Evolutionary conservation across 2,329 filamentous ascomycete species (phyloP).

Genomic region (Fusarium coicis): DNA sequence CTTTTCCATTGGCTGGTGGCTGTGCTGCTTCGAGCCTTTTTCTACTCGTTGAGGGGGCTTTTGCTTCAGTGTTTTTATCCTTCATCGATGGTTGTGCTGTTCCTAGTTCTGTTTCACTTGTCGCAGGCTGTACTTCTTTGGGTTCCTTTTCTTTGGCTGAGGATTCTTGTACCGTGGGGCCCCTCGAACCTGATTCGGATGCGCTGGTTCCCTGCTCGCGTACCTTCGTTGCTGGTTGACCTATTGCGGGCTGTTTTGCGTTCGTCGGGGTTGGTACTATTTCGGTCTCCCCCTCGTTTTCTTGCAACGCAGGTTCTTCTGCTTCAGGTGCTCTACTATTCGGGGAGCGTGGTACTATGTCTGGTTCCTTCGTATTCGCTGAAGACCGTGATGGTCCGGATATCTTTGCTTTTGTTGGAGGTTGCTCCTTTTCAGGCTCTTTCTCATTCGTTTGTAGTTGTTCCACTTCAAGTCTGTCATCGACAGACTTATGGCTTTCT

Average conservation of each 20-base stretch:
- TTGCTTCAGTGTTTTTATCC: background rate
- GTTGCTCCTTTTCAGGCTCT: background rate
- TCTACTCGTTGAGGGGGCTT: background rate
- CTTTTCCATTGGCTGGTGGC: background rate
- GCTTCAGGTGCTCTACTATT: background rate
- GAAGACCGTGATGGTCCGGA: background rate
- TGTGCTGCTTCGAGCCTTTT: background rate
- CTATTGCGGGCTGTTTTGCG: background rate
- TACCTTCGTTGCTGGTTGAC: background rate
- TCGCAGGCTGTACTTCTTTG: background rate
- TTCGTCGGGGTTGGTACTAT: background rate
- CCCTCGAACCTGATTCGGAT: background rate
- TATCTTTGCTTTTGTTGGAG: background rate
- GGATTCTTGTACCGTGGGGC: background rate
- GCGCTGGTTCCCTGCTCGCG: background rate
- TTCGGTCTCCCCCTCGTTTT: background rate
- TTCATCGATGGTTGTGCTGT: background rate
- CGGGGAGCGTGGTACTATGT: background rate
- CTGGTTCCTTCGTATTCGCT: background rate
- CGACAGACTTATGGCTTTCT: background rate
- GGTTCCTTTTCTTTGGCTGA: background rate
- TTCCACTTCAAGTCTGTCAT: background rate
- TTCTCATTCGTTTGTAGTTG: background rate
- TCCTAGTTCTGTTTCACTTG: background rate
- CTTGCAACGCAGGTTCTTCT: background rate